A percentile compares a stretch with the other conserved stretches of the same genome.
These are phyloP conservation scores for Aurifilum marmelostoma DNA, from an alignment of 2,329 filamentous ascomycete genomes.

Conservation along the genomic window DNA sequence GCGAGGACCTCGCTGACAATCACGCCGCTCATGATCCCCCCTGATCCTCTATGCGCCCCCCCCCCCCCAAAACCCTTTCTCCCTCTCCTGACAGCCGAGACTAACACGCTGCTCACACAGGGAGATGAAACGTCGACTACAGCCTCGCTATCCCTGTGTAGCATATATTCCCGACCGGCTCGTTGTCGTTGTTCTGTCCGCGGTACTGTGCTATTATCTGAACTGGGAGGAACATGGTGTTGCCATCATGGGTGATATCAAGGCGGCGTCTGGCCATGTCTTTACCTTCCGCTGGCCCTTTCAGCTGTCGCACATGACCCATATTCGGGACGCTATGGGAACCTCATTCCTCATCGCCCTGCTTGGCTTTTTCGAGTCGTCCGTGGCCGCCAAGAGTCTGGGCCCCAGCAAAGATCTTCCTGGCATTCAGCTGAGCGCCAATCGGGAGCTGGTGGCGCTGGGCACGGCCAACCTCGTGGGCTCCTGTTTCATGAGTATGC, in stretches of 20 bases:
- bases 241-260: conserved; percentile 79
- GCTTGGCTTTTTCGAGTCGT: conserved; percentile 98
- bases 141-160: conserved; percentile 76
- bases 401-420: conserved; percentile 72
- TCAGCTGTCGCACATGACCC: conserved; percentile 71
- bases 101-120: conserved; percentile 45
- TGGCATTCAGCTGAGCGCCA: conserved; percentile 82
- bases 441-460: conserved; percentile 89
- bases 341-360: conserved; percentile 93
- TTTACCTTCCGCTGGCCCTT: conserved; percentile 91
- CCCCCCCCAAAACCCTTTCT: no score
- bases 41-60: no score
- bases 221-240: conserved; percentile 81
- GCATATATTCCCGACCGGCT: conserved; percentile 94
- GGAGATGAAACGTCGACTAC: conserved; percentile 78
- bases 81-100: neutral
- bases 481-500: conserved; percentile 88
- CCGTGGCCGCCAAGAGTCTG: conserved; percentile 90
- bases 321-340: conserved; percentile 84
- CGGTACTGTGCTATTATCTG: conserved; percentile 75
- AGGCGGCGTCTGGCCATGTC: conserved; percentile 68
- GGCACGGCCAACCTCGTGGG: conserved; percentile 91
- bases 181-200: conserved; percentile 82
- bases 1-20: conserved; percentile 17
- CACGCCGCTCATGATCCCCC: no score